Conservation (phyloP, 1,284 basidiomycete genomes). For the Earliella scabrosa region DNA sequence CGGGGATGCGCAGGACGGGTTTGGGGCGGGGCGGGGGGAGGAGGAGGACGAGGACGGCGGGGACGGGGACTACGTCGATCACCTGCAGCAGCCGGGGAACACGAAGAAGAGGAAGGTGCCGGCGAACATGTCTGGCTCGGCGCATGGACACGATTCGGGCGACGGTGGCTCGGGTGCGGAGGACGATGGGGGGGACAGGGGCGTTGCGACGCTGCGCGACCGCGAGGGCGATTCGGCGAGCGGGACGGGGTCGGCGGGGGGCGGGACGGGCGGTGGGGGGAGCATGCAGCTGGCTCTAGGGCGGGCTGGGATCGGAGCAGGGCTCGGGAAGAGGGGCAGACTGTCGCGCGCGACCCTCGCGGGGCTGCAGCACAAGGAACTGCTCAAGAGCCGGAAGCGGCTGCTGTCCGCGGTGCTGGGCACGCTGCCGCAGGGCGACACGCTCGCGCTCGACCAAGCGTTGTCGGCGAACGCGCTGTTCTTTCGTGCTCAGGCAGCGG, state of each 20-base stretch:
- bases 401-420: constrained; percentile 71
- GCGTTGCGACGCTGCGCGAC: constrained; percentile 30
- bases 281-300: neutral
- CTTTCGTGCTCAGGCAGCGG: constrained; percentile 31
- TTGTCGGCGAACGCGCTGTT: constrained; percentile 66
- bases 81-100: constrained; percentile 75
- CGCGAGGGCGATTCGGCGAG: constrained; percentile 27
- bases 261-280: constrained; percentile 45
- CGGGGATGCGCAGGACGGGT: constrained; percentile 38
- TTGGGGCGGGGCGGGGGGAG: constrained; percentile 43
- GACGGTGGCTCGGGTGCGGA: constrained; percentile 43
- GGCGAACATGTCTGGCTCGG: constrained; percentile 46
- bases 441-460: constrained; percentile 75
- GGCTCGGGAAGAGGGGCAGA: constrained; percentile 40
- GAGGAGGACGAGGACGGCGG: constrained; percentile 53
- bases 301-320: neutral
- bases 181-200: constrained; percentile 39
- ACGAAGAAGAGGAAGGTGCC: constrained; percentile 87
- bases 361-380: constrained; percentile 74
- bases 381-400: constrained; percentile 66
- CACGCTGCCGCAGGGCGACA: constrained; percentile 63
- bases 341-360: constrained; percentile 64
- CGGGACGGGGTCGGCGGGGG: constrained; percentile 37
- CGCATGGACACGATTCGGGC: constrained; percentile 42
- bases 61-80: constrained; percentile 65